phyloP scores from a whole-genome alignment of 306 rosid genomes.

The Myrica gale region DNA sequence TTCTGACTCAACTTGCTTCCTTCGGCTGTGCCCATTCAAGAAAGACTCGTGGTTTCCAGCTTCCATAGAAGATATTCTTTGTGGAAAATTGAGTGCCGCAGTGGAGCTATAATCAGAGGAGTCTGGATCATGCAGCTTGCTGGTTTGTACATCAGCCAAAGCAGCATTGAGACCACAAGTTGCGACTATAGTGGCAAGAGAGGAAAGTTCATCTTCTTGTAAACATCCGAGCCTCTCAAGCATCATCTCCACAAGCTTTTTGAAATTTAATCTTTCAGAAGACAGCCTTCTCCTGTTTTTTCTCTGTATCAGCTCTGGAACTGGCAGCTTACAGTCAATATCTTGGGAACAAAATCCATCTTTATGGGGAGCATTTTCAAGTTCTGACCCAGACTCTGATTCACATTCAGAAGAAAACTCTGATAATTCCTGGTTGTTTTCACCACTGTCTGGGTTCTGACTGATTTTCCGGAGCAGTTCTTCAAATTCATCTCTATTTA shows the following conservation, averaged over 20 bases:
- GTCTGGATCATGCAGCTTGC: conserved; percentile 46
- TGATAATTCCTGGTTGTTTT: conserved; percentile 37
- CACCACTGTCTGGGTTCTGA: conserved; percentile 73
- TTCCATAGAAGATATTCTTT: conserved; percentile 49
- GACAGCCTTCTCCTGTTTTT: conserved; percentile 60
- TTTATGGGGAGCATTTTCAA: conserved; percentile 38
- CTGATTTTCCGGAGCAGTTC: conserved; percentile 71
- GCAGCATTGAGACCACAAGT: conserved; percentile 88
- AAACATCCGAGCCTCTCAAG: conserved; percentile 76
- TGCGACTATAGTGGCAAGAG: conserved; percentile 92
- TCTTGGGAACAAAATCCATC: conserved; percentile 35
- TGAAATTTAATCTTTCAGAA: conserved; percentile 45
- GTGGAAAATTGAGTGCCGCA: conserved; percentile 30
- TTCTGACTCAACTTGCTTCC: conserved; percentile 52
- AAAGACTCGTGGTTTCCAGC: conserved; percentile 34
- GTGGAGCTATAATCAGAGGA: conserved; percentile 41
- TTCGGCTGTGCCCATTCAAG: conserved; percentile 42
- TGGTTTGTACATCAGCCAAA: conserved; percentile 64
- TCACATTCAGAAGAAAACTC: conserved; percentile 61
- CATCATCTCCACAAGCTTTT: conserved; percentile 67
- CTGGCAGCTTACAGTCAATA: conserved; percentile 41
- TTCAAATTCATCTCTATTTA: conserved; percentile 65
- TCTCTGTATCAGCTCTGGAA: conserved; percentile 39
- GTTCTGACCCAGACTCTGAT: conserved; percentile 54
- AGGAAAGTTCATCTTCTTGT: conserved; percentile 83